These are phyloP conservation scores for Cyberlindnera bimundalis DNA, from an alignment of 805 yeast genomes.

Conservation along the genomic window DNA sequence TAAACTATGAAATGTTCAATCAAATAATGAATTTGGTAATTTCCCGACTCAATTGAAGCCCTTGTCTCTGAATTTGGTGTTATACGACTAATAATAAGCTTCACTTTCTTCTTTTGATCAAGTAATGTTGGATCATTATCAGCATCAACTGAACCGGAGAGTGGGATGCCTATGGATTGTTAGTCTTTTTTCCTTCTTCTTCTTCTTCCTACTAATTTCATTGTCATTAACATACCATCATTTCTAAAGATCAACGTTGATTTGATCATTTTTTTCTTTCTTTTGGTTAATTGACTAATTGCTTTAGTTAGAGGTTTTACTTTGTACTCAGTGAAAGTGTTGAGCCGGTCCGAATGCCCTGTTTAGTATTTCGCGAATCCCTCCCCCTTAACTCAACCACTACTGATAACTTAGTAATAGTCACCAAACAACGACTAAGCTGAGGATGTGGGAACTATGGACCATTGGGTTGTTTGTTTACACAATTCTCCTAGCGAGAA, in stretches of 20 bases:
- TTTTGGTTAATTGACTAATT: too few relatives aligned
- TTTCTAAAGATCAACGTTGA: conserved; percentile 64
- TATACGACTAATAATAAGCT: conserved; percentile 69
- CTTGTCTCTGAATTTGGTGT: conserved; percentile 77
- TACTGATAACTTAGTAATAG: too few relatives aligned
- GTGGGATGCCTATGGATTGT: conserved; percentile 50
- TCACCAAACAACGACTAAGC: too few relatives aligned
- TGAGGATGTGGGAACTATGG: conserved; percentile 11
- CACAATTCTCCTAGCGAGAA: conserved; percentile 9
- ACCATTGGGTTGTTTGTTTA: conserved; percentile 5
- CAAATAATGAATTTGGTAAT: conserved; percentile 69
- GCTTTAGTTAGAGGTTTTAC: too few relatives aligned
- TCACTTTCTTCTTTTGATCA: conserved; percentile 83
- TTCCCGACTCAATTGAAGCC: conserved; percentile 71
- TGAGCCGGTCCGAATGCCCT: too few relatives aligned
- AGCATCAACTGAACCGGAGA: conserved; percentile 88
- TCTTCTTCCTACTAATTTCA: too few relatives aligned
- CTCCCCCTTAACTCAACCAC: too few relatives aligned
- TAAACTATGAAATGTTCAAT: conserved; percentile 65
- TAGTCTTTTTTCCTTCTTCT: too few relatives aligned
- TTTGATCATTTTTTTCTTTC: too few relatives aligned
- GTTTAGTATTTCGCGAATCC: too few relatives aligned
- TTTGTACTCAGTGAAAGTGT: too few relatives aligned
- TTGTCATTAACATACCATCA: conserved; percentile 57
- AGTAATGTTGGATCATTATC: conserved; percentile 57